A percentile compares a stretch with the other conserved stretches of the same genome.
Conservation (phyloP, 176 grass and related monocot genomes). For the Zoysia japonica region DNA sequence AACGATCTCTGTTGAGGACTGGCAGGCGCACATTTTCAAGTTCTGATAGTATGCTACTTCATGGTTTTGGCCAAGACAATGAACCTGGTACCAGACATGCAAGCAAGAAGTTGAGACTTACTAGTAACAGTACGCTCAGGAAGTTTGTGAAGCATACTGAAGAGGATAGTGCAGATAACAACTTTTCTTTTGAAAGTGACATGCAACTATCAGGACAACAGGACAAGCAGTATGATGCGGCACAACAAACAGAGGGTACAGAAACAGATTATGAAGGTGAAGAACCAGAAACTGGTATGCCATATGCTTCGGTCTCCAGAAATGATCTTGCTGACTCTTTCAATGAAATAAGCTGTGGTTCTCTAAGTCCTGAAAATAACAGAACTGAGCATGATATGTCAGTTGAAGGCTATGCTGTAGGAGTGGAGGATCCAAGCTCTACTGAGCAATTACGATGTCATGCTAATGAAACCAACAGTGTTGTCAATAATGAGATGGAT, state of each 20-base stretch:
- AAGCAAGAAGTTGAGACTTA: slow-evolving; percentile 41
- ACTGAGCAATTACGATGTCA: slow-evolving; percentile 34
- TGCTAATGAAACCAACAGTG: slow-evolving; percentile 39
- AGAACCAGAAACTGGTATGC: slow-evolving; percentile 45
- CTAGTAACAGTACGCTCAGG: slow-evolving; percentile 1
- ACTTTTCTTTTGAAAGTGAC: slow-evolving; percentile 45
- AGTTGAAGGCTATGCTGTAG: slow-evolving; percentile 34
- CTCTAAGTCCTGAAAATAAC: slow-evolving; percentile 40
- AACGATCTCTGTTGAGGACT: slow-evolving; percentile 60
- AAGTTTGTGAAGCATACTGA: slow-evolving; percentile 42
- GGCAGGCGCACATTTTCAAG: slow-evolving; percentile 49
- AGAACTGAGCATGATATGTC: slow-evolving; percentile 17
- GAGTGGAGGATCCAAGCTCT: slow-evolving; percentile 35
- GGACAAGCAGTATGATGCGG: slow-evolving; percentile 33
- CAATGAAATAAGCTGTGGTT: slow-evolving; percentile 43
- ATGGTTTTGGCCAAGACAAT: slow-evolving; percentile 40
- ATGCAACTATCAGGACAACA: slow-evolving; percentile 33
- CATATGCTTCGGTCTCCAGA: slow-evolving; percentile 41
- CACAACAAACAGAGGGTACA: slow-evolving; percentile 37
- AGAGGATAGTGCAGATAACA: slow-evolving; percentile 31
- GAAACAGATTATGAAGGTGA: slow-evolving; percentile 40
- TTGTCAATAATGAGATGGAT: slow-evolving; percentile 36
- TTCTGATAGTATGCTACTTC: slow-evolving; percentile 32
- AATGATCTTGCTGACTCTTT: slow-evolving; percentile 36
- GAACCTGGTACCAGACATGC: slow-evolving; percentile 40